Percentiles rank a stretch among this genome's conserved stretches.
Evolutionary conservation across 257 asterid genomes (phyloP).

Genomic region (Asclepias syriaca): DNA sequence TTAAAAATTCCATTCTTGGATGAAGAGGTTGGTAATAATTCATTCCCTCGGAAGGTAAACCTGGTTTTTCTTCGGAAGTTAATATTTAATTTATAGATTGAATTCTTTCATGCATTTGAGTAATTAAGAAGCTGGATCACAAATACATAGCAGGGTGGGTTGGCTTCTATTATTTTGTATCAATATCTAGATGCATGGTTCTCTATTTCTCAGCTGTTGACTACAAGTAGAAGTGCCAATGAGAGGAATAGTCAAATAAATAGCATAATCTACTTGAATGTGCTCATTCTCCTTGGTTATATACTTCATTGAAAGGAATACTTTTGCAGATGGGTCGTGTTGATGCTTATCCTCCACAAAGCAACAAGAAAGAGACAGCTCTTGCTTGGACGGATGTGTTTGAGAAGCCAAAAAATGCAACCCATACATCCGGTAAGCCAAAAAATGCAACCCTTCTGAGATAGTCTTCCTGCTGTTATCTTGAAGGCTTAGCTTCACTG

Average conservation of each 20-base stretch:
- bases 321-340: conserved; percentile 76
- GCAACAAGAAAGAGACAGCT: conserved; percentile 54
- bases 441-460: conserved; percentile 20
- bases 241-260: neutral
- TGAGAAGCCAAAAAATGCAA: conserved; percentile 38
- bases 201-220: neutral
- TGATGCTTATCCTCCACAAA: conserved; percentile 65
- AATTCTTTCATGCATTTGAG: neutral
- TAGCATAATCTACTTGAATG: neutral
- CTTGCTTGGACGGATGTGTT: conserved; percentile 81
- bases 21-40: conserved; percentile 62
- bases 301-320: neutral
- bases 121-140: neutral
- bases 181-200: neutral
- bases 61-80: neutral
- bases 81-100: neutral
- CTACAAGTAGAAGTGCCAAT: neutral
- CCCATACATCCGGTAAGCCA: conserved; percentile 44
- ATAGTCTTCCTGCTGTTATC: conserved; percentile 1
- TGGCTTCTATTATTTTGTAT: neutral
- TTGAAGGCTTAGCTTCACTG: neutral
- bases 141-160: neutral
- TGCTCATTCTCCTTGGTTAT: neutral
- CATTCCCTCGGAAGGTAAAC: conserved; percentile 72
- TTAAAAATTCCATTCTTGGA: conserved; percentile 84